Conservation (phyloP, 768 basidiomycete genomes). For the Amanita pallidorosea region DNA sequence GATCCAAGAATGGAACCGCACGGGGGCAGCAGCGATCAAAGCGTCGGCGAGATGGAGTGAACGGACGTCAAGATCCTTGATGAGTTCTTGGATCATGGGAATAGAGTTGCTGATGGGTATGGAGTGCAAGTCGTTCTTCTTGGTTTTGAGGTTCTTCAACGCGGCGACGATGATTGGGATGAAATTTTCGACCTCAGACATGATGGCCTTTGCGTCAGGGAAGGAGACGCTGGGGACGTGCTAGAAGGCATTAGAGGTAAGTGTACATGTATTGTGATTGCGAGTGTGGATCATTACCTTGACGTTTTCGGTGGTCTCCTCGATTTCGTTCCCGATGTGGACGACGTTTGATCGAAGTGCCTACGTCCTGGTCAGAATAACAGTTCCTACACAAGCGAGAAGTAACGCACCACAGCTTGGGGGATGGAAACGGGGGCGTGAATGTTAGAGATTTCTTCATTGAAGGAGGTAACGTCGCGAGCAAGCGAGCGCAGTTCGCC, state of each 20-base stretch:
- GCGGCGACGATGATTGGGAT: not conserved
- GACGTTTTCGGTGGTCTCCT: not conserved
- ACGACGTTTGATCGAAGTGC: not conserved
- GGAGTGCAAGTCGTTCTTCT: not conserved
- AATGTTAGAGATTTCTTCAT: not conserved
- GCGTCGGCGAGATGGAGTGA: not conserved
- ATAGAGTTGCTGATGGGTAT: not conserved
- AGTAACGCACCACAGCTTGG: not conserved
- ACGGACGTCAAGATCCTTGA: not conserved
- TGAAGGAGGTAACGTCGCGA: not conserved
- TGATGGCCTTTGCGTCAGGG: not conserved
- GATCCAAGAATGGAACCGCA: not conserved
- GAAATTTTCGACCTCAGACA: not conserved
- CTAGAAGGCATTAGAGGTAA: no score
- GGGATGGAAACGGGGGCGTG: not conserved
- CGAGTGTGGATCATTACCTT: not conserved
- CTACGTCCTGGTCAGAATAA: not conserved
- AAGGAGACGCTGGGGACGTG: not conserved
- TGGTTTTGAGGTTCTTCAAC: not conserved
- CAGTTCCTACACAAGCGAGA: not conserved
- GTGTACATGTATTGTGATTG: not conserved
- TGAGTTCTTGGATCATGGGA: not conserved
- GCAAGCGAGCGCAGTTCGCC: not conserved
- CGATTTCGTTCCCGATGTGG: not conserved
- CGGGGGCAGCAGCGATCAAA: not conserved